phyloP scores from a whole-genome alignment of 768 basidiomycete species.

The Auricularia cornea region DNA sequence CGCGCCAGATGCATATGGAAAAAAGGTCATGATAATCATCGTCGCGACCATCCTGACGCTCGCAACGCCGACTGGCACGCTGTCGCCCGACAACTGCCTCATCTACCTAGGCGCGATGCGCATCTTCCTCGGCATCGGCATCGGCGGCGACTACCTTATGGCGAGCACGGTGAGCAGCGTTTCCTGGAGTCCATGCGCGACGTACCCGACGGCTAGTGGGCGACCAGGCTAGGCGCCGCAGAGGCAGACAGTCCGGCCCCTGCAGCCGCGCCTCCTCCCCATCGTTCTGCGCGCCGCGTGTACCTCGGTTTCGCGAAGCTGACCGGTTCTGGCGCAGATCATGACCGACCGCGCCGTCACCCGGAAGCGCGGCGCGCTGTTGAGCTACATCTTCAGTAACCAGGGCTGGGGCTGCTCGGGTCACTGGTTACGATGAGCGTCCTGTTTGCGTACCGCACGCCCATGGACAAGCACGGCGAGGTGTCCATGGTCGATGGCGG shows the following conservation, averaged over 20 bases:
- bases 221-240: too few species aligned
- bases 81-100: constrained; percentile 43
- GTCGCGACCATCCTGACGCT: constrained; percentile 65
- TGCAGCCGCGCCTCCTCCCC: too few species aligned
- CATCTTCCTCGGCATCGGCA: constrained; percentile 66
- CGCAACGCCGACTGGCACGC: constrained; percentile 52
- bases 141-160: constrained; percentile 79
- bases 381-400: constrained; percentile 70
- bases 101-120: constrained; percentile 62
- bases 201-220: too few species aligned
- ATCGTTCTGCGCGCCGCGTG: too few species aligned
- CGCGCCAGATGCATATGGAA: constrained; percentile 37
- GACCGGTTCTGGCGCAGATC: too few species aligned
- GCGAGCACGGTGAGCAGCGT: constrained; percentile 45
- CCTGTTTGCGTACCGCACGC: constrained; percentile 49
- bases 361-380: constrained; percentile 59
- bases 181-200: too few species aligned
- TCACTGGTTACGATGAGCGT: constrained; percentile 56
- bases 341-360: constrained; percentile 59
- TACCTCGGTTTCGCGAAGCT: too few species aligned
- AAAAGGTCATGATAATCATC: constrained; percentile 76
- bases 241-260: too few species aligned
- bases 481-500: constrained; percentile 63
- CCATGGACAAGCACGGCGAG: constrained; percentile 51
- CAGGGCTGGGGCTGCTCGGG: too few species aligned